These are phyloP conservation scores for Pestalotiopsis sp. DNA, from an alignment of 2,329 filamentous ascomycete species.

Conservation along the genomic window DNA sequence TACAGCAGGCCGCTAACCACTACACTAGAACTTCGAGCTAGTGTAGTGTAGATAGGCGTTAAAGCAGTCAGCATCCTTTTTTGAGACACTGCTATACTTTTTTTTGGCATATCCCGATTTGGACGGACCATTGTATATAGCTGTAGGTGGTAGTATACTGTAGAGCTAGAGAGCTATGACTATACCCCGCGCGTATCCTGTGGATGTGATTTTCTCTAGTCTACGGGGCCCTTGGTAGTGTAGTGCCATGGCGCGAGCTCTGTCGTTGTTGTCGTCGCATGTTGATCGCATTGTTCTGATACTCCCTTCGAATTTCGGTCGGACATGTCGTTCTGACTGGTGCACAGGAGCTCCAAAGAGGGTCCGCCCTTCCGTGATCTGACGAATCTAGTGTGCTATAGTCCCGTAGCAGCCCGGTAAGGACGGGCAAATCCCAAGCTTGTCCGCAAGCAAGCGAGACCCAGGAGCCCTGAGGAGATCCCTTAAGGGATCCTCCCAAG, in stretches of 20 bases:
- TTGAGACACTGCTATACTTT: neutral
- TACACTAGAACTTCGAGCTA: neutral
- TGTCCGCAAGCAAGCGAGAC: slow-evolving; percentile 1
- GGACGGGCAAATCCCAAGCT: slow-evolving; percentile 1
- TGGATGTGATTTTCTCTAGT: neutral
- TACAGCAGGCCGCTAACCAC: neutral
- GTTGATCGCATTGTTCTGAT: slow-evolving; percentile 8
- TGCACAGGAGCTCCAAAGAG: neutral
- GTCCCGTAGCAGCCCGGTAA: neutral
- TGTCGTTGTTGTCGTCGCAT: neutral
- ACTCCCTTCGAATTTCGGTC: neutral
- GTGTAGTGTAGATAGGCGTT: neutral
- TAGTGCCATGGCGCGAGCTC: neutral
- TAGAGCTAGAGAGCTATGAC: neutral
- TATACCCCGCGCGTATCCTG: neutral
- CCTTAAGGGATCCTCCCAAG: neutral
- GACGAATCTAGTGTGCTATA: neutral
- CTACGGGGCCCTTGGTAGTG: neutral
- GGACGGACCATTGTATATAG: neutral
- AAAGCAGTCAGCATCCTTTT: neutral
- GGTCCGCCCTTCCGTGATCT: slow-evolving; percentile 6
- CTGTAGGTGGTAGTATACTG: neutral
- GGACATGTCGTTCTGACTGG: neutral
- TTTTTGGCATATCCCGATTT: neutral
- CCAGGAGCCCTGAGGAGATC: slow-evolving; percentile 11